Conservation (phyloP, 176 grass and related monocot genomes). For the Phoenix dactylifera region DNA sequence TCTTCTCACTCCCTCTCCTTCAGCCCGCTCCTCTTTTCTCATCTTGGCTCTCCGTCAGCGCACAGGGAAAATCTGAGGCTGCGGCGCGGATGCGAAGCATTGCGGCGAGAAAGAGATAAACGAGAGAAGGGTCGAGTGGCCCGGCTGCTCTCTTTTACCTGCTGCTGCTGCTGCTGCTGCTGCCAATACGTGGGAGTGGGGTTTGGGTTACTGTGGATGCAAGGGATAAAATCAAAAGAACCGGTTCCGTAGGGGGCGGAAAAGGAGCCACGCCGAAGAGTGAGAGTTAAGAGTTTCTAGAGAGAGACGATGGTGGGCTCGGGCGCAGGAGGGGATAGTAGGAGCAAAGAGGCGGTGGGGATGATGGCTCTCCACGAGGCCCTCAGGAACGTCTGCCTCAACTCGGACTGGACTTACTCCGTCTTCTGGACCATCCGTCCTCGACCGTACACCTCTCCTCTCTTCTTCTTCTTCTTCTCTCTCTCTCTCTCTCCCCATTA, state of each 20-base stretch:
- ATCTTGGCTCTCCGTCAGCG: not conserved
- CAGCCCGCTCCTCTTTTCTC: not conserved
- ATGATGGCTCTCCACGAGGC: constrained; percentile 99
- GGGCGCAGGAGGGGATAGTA: constrained; percentile 16
- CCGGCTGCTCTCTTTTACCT: not conserved
- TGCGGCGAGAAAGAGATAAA: constrained; percentile 6
- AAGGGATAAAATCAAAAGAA: not conserved
- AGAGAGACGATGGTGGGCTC: constrained; percentile 60
- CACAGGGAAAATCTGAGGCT: not conserved
- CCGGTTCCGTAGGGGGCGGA: not conserved
- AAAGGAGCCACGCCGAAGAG: constrained; percentile 29
- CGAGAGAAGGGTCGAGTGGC: not conserved
- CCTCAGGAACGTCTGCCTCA: constrained; percentile 90
- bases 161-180: not conserved
- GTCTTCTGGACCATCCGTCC: constrained; percentile 99
- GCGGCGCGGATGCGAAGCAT: constrained; percentile 11
- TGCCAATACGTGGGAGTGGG: constrained; percentile 3
- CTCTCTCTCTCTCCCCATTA: not conserved
- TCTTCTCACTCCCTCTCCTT: not conserved
- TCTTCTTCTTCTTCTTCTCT: not conserved
- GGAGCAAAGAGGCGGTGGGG: constrained; percentile 93
- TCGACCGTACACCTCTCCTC: constrained; percentile 45
- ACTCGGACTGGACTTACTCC: constrained; percentile 98
- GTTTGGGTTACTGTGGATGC: not conserved
- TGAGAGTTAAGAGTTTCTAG: constrained; percentile 7